These are phyloP conservation scores for Digitaria exilis DNA, from an alignment of 202 grass and related monocot species.

Conservation along the genomic window DNA sequence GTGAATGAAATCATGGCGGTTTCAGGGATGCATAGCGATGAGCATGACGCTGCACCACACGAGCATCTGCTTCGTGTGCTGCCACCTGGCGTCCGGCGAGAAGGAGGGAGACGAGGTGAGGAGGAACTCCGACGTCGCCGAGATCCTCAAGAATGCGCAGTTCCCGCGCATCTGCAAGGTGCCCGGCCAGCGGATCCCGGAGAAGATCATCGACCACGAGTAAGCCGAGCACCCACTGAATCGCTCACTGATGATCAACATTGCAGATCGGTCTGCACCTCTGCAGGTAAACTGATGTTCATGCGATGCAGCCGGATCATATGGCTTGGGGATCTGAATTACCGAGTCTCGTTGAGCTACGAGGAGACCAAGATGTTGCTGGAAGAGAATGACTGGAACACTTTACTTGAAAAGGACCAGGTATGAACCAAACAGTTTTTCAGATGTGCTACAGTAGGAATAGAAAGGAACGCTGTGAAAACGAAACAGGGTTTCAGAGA, in stretches of 20 bases:
- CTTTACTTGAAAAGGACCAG: constrained; percentile 85
- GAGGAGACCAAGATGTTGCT: constrained; percentile 72
- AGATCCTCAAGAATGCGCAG: constrained; percentile 88
- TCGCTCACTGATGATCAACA: background rate
- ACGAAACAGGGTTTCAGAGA: too few relatives aligned
- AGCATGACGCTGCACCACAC: constrained; percentile 73
- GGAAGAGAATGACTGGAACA: constrained; percentile 87
- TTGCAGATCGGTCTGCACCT: background rate
- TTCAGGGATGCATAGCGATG: constrained; percentile 68
- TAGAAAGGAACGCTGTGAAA: too few relatives aligned
- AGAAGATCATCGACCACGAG: constrained; percentile 87
- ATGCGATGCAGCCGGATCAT: constrained; percentile 62
- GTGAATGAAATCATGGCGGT: background rate
- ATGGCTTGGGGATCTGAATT: constrained; percentile 93
- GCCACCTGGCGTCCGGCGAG: constrained; percentile 93
- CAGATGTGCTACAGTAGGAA: constrained; percentile 25
- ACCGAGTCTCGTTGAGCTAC: constrained; percentile 80
- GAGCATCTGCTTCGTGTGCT: constrained; percentile 71
- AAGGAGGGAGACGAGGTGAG: constrained; percentile 91
- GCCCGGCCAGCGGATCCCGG: constrained; percentile 49
- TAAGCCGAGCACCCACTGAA: constrained; percentile 29
- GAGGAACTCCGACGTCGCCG: constrained; percentile 84
- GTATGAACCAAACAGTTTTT: constrained; percentile 40
- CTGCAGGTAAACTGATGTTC: background rate
- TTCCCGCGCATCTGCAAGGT: constrained; percentile 78